Percentiles rank a stretch among this genome's conserved stretches.
These are phyloP conservation scores for Suaeda aralocaspica DNA, from an alignment of 148 eudicot genomes.

Conservation along the genomic window DNA sequence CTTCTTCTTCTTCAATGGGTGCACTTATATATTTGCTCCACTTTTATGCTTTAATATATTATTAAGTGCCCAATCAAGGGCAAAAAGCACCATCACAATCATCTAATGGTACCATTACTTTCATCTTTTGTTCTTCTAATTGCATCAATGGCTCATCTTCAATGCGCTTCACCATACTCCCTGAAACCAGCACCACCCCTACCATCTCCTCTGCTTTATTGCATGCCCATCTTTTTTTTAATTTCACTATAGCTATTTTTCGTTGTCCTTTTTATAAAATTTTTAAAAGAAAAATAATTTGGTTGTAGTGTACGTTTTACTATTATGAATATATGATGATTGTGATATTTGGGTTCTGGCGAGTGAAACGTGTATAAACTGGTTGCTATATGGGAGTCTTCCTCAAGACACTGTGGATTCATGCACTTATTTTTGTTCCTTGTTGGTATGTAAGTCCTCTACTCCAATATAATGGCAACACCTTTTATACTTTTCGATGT, in stretches of 20 bases:
- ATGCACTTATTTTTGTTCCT: too few relatives aligned
- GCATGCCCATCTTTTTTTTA: background rate
- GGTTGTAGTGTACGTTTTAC: too few relatives aligned
- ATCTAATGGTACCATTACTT: slow-evolving; percentile 36
- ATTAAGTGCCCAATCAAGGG: slow-evolving; percentile 31
- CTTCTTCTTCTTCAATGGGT: slow-evolving; percentile 2
- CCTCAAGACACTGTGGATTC: too few relatives aligned
- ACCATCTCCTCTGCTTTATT: background rate
- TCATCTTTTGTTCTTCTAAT: slow-evolving; percentile 8
- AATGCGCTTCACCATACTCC: background rate
- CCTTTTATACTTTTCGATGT: too few relatives aligned
- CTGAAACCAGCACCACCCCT: slow-evolving; percentile 23
- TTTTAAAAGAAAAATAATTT: too few relatives aligned
- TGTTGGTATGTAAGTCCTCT: too few relatives aligned
- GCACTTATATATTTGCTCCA: background rate
- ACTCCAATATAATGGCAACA: too few relatives aligned
- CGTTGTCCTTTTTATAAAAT: background rate
- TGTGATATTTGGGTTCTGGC: too few relatives aligned
- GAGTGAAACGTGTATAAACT: too few relatives aligned
- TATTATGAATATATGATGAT: too few relatives aligned
- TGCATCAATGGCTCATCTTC: slow-evolving; percentile 9
- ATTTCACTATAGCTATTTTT: background rate
- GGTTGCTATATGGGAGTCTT: too few relatives aligned
- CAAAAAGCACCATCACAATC: slow-evolving; percentile 37
- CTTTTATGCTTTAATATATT: slow-evolving; percentile 9